Evolutionary conservation across 768 basidiomycete species (phyloP).

Genomic region (Amanita polypyramis): DNA sequence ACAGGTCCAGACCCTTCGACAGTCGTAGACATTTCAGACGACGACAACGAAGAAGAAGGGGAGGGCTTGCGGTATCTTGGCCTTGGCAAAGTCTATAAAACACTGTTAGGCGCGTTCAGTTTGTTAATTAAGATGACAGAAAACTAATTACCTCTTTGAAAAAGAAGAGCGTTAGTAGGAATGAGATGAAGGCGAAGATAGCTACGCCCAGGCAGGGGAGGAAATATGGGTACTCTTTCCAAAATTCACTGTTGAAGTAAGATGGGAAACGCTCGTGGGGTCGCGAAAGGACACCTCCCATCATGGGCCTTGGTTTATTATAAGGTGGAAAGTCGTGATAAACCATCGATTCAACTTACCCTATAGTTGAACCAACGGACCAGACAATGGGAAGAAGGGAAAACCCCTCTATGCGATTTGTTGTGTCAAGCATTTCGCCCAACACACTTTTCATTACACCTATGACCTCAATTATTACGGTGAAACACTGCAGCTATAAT

Average conservation of each 20-base stretch:
- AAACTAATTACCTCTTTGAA: slow-evolving; percentile 32
- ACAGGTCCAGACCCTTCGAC: slow-evolving; percentile 8
- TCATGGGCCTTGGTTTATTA: slow-evolving; percentile 34
- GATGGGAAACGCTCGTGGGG: slow-evolving; percentile 59
- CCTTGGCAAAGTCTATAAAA: not conserved
- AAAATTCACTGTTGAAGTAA: slow-evolving; percentile 43
- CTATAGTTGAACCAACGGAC: slow-evolving; percentile 31
- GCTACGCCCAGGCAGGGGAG: slow-evolving; percentile 46
- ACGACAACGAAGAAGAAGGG: not conserved
- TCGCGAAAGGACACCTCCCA: slow-evolving; percentile 57
- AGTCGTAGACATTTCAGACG: not conserved
- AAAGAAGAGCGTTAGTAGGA: slow-evolving; percentile 22
- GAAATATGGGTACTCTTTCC: slow-evolving; percentile 66
- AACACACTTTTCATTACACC: slow-evolving; percentile 68
- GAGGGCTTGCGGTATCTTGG: not conserved
- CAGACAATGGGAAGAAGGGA: slow-evolving; percentile 32
- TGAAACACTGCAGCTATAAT: not conserved
- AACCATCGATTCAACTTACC: slow-evolving; percentile 20
- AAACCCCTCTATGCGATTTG: slow-evolving; percentile 19
- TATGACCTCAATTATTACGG: slow-evolving; percentile 10
- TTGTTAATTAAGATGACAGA: not conserved
- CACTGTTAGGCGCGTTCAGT: no score
- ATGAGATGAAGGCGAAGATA: slow-evolving; percentile 22
- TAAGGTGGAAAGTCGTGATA: slow-evolving; percentile 20
- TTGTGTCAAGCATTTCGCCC: slow-evolving; percentile 48